phyloP scores from a whole-genome alignment of 2,329 filamentous ascomycete genomes.

The Graphilbum fragrans region DNA sequence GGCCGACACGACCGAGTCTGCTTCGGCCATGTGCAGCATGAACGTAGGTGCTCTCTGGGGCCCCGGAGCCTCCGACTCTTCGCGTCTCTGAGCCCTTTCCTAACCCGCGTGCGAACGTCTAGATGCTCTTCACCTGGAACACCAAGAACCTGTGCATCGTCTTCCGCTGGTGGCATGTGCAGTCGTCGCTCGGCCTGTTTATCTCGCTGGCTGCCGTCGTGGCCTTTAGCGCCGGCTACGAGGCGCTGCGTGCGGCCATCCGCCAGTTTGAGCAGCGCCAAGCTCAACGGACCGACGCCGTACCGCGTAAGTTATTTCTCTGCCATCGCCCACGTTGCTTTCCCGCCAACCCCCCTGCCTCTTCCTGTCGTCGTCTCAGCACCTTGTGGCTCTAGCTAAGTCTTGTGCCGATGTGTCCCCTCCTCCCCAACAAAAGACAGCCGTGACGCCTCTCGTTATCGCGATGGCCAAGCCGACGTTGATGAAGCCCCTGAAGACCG shows the following conservation, averaged over 20 bases:
- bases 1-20: slow-evolving; percentile 44
- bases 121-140: slow-evolving; percentile 99
- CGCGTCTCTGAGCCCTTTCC: background rate
- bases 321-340: slow-evolving; percentile 1
- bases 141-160: slow-evolving; percentile 91
- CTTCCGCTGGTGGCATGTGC: slow-evolving; percentile 83
- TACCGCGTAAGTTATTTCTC: slow-evolving; percentile 38
- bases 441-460: background rate
- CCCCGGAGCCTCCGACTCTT: too few relatives aligned
- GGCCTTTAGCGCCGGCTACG: slow-evolving; percentile 81
- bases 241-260: slow-evolving; percentile 67
- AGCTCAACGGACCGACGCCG: slow-evolving; percentile 31
- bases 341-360: background rate
- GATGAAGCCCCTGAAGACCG: slow-evolving; percentile 17
- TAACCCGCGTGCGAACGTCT: background rate
- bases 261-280: slow-evolving; percentile 60
- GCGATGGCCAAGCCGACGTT: slow-evolving; percentile 3
- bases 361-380: slow-evolving; percentile 1
- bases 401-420: background rate
- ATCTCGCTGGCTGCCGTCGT: slow-evolving; percentile 75
- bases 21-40: slow-evolving; percentile 72
- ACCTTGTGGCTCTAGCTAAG: background rate
- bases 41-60: slow-evolving; percentile 49
- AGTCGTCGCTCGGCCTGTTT: slow-evolving; percentile 59
- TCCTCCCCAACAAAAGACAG: slow-evolving; percentile 1